Conservation (phyloP, 257 asterid species). For the Lycium barbarum region DNA sequence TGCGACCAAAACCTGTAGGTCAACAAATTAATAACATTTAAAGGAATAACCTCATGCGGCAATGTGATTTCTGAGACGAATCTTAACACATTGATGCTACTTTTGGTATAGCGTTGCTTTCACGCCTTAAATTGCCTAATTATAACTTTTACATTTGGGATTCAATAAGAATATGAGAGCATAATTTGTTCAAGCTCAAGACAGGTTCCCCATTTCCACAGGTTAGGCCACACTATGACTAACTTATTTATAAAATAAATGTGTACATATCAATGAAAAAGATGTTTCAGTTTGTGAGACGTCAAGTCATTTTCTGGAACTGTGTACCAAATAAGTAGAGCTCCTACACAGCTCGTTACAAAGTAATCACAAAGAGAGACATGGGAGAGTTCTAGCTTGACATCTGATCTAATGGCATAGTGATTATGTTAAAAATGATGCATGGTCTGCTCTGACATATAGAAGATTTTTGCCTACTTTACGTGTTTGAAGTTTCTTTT, state of each 20-base stretch:
- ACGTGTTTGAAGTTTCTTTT: background rate
- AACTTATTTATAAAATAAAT: background rate
- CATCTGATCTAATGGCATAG: background rate
- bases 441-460: background rate
- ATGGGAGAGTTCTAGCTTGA: background rate
- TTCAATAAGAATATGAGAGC: background rate
- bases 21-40: background rate
- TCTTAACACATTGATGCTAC: background rate
- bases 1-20: slow-evolving; percentile 69
- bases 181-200: background rate
- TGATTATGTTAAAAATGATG: background rate
- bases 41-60: background rate
- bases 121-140: background rate
- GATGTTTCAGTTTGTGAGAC: background rate
- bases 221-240: background rate
- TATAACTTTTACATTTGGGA: background rate
- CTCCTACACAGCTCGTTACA: background rate
- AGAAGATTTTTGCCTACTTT: background rate
- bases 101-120: background rate
- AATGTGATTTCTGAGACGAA: background rate
- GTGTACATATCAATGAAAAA: background rate
- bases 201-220: background rate
- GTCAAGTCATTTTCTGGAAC: background rate
- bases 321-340: background rate
- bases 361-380: background rate